Evolutionary conservation across 2,329 filamentous ascomycete genomes (phyloP), one percentile per base, ranked within the genome.

Genomic region (Fusarium sp.): DNA sequence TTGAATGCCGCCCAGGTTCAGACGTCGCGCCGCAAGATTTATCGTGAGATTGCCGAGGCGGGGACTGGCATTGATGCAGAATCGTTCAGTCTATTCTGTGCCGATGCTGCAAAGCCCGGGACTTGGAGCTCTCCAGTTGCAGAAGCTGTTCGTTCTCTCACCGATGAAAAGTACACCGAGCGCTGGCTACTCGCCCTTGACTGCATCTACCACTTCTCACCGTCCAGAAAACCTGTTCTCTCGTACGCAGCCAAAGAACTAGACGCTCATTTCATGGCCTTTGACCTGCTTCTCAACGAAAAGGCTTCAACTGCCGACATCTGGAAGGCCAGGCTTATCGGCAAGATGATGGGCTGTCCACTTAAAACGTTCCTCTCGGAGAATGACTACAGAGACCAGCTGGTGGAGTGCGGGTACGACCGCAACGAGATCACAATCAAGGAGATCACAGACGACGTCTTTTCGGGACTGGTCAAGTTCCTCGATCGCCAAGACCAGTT

Each of bases 171-270:
- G 4, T 72, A 73, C 6, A 54, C 53, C 0, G 74, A 85, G 48
- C 68, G 72, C n/a, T 87, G 85, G 84, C 75, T 88, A 1, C 77
- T 88, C 2, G 86, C 82, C 0, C 77, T 88, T 1, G 86, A 88
- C 69, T 84, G 84, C 4, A 71, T 87, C 7, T 88, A 88, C 54
- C 85, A 88, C 70, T 88, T 88, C 68, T 77, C 76, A 0, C 86
- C 85, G 0, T 86, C 85, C 1, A 77, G 86, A 15, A 77, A 74
- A 53, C 80, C 81, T 0, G 69, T 87, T 4, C 78, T 88, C 15
- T 56, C 74, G 9, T 77, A 83, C 42, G 79, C 83, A 1, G 74
- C 77, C 6, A 70, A 65, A 4, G 73, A 73, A 0, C 76, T 88
- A 1, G 67, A 77, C 5, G 85, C 85, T 2, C 81, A 83, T 1